A percentile compares a stretch with the other conserved stretches of the same genome.
phyloP scores from a whole-genome alignment of 441 rosid genomes.

The Croton laevigatus region DNA sequence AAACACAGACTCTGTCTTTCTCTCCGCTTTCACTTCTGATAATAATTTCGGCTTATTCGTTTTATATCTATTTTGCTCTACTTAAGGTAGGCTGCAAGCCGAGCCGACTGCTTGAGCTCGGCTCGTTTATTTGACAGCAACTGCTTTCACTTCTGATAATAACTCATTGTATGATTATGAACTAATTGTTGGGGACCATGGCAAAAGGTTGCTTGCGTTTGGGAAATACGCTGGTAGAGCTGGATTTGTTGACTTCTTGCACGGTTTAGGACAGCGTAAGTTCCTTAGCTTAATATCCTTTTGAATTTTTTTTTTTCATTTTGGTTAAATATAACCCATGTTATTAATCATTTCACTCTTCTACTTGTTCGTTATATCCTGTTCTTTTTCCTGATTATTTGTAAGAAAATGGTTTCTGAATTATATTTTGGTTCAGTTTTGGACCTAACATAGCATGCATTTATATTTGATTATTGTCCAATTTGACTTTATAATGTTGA shows the following conservation, averaged over 20 bases:
- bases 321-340: neutral
- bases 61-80: too few relatives aligned
- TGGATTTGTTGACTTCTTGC: conserved; percentile 78
- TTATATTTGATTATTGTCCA: neutral
- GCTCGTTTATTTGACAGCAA: too few relatives aligned
- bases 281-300: conserved; percentile 13
- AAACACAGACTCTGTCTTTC: too few relatives aligned
- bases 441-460: neutral
- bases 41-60: too few relatives aligned
- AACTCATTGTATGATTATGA: conserved; percentile 85
- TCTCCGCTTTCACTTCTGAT: too few relatives aligned
- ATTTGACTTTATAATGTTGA: neutral
- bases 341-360: neutral
- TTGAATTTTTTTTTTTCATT: neutral
- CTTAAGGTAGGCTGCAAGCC: too few relatives aligned
- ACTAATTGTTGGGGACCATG: conserved; percentile 76
- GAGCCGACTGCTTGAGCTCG: too few relatives aligned
- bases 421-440: neutral
- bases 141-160: too few relatives aligned
- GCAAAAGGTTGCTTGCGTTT: conserved; percentile 75
- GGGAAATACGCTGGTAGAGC: conserved; percentile 98
- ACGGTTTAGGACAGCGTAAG: conserved; percentile 79
- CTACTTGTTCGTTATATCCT: neutral
- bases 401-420: neutral
- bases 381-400: neutral